Evolutionary conservation across 768 basidiomycete genomes (phyloP), one percentile per base, ranked within the genome.

Genomic region (Serendipita sp.): DNA sequence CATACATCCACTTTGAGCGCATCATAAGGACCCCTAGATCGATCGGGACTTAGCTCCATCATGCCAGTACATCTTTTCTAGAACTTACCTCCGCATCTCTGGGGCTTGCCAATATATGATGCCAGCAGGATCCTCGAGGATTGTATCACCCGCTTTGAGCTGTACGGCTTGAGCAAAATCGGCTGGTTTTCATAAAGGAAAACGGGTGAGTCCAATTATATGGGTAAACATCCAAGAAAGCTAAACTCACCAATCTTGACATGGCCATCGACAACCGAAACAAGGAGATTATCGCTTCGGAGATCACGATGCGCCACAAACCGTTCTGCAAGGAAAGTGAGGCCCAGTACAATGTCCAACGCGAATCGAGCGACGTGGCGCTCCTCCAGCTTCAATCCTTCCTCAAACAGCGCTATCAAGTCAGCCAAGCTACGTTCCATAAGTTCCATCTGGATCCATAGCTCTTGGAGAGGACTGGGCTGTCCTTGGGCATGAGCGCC

Each of bases 341-440:
- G 73, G 3, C 84, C 90, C 38, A 76, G 71, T 15, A 91, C 74
- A 35, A 90, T 88, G 75, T 92, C 90, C 66, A 79, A 80, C 2
- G 88, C 79, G 73, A 91, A 89, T 70, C 86, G 76, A 16, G 85
- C 87, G 47, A 91, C 80, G 56, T 82, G 78, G 68, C 81, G 76
- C 73, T 92, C 90, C 65, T 81, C 79, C 58, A 92, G 66, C 68
- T 80, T 76, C 44, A 89, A 72, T 0, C 87, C 88, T 66, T 82
- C 77, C 4, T 41, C 51, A 16, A 67, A 52, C 18, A 90, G 73
- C 15, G 77, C 81, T 15, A 91, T 78, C 52, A 92, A 80, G 72
- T 92, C 90, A 69, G 90, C 90, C 68, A 92, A 75, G 71, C 88
- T 90, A 67, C 89, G 79, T 69, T 90, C 88, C 89, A 92, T 90